Conservation (phyloP, 2,329 filamentous ascomycete genomes). For the Fusarium burgessii region DNA sequence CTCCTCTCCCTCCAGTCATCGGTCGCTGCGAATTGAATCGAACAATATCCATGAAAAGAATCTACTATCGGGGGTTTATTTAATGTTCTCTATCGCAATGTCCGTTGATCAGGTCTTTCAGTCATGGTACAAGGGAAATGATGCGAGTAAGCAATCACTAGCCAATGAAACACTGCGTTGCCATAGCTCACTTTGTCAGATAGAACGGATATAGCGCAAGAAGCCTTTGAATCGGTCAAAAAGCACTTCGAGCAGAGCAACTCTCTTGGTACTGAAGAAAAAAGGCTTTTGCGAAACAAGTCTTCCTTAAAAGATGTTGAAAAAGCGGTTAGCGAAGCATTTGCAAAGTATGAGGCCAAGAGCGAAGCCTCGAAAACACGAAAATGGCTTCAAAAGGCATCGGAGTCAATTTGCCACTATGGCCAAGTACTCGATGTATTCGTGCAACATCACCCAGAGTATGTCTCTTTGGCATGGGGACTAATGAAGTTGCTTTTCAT, state of each 20-base stretch:
- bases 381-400: neutral
- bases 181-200: neutral
- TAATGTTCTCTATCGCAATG: neutral
- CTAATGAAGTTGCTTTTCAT: constrained; percentile 21
- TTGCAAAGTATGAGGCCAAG: constrained; percentile 3
- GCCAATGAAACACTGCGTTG: neutral
- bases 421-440: constrained; percentile 11
- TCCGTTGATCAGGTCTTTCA: neutral
- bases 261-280: neutral
- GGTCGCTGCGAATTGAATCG: neutral
- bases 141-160: neutral
- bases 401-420: constrained; percentile 15
- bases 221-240: neutral
- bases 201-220: neutral
- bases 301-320: neutral
- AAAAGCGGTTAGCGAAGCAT: neutral
- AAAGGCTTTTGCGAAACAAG: neutral
- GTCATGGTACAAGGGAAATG: constrained; percentile 1
- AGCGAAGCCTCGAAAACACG: neutral
- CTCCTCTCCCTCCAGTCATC: neutral
- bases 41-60: fast-evolving
- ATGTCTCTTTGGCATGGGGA: constrained; percentile 22
- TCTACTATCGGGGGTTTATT: fast-evolving
- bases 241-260: neutral
- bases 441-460: constrained; percentile 22